Base-by-base conservation (phyloP, 129 eudicot genomes). In the Cynara cardunculus region DNA sequence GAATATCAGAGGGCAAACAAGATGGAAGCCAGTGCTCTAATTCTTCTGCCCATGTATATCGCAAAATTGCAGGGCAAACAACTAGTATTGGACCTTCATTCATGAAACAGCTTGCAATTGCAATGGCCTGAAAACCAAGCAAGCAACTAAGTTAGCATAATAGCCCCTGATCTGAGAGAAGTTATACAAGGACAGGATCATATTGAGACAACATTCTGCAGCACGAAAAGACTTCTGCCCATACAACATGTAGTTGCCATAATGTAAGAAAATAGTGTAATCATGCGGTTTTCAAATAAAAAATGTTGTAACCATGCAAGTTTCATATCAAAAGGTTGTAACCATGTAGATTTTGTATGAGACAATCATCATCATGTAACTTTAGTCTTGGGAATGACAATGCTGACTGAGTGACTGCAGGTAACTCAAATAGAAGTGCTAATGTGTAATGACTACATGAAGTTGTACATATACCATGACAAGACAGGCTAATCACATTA, bases 31-130 rank as follows among this genome's bases (percentile, higher is more conserved):
- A 96, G 18, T 83, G 97, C 86, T 96, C 99, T 85, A 96, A 84
- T 72, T 96, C 99, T 85, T 96, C 98, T 14, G 99, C 98, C 99
- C 99, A 96, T 53, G 97, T 81, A 84, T 85, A 87, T 74, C 99
- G 80, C 83, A 96, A 83, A 65, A 96, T 96, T 76, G 99, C 99
- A 28, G 99, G 99, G 86, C 99, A 96, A 71, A 96, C 97, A 67
- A 96, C 88, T 25, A 96, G 90, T 82, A 89, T 83, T 64, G 98
- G 80, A 39, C 97, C 99, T 84, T 92, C 93, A 80, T 87, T 73
- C 87, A 89, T 85, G 86, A 96, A 96, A 82, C 97, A 96, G 59
- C 92, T 86, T 30, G 99, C 99, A 83, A 96, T 85, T 73, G 98
- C 92, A 83, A 96, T 92, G 56, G 99, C 98, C 97, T 96, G 83